Evolutionary conservation across 208 protist genomes (phyloP).

Genomic region (Crithidia mellificae): DNA sequence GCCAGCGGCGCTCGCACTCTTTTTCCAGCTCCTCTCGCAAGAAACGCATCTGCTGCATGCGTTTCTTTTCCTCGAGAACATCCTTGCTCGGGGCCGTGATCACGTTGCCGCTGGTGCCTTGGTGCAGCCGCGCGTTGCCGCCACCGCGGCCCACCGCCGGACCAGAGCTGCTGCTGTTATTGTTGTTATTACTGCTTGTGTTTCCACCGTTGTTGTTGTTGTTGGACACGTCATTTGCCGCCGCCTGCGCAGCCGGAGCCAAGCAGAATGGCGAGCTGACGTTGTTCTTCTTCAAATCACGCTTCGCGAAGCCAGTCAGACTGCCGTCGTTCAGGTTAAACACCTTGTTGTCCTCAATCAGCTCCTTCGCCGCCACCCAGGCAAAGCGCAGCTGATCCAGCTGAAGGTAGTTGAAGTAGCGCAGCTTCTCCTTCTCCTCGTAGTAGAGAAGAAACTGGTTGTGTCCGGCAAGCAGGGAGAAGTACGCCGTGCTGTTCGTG

Average conservation of each 20-base stretch:
- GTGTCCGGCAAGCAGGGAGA: slow-evolving; percentile 60
- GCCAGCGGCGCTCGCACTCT: slow-evolving; percentile 65
- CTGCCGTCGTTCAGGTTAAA: slow-evolving; percentile 55
- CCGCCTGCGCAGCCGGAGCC: slow-evolving; percentile 3
- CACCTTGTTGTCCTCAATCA: slow-evolving; percentile 62
- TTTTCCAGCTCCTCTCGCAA: slow-evolving; percentile 61
- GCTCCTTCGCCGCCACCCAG: slow-evolving; percentile 67
- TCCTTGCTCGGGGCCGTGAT: slow-evolving; percentile 51
- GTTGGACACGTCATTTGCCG: neutral
- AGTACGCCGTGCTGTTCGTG: slow-evolving; percentile 59
- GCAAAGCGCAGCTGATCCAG: slow-evolving; percentile 79
- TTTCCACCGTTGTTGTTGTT: neutral
- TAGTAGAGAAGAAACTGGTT: slow-evolving; percentile 80
- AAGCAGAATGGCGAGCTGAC: slow-evolving; percentile 32
- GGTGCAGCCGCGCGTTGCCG: slow-evolving; percentile 28
- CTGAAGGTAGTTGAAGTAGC: slow-evolving; percentile 63
- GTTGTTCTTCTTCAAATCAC: slow-evolving; percentile 78
- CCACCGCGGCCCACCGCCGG: slow-evolving; percentile 20
- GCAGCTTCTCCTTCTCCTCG: slow-evolving; percentile 54
- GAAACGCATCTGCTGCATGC: slow-evolving; percentile 56
- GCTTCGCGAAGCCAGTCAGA: slow-evolving; percentile 59
- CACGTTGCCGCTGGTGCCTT: slow-evolving; percentile 56
- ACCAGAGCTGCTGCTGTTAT: slow-evolving; percentile 10
- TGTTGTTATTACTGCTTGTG: slow-evolving; percentile 9
- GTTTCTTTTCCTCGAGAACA: slow-evolving; percentile 46